phyloP scores from a whole-genome alignment of 176 grass and related monocot genomes.

The Musa beccarii region DNA sequence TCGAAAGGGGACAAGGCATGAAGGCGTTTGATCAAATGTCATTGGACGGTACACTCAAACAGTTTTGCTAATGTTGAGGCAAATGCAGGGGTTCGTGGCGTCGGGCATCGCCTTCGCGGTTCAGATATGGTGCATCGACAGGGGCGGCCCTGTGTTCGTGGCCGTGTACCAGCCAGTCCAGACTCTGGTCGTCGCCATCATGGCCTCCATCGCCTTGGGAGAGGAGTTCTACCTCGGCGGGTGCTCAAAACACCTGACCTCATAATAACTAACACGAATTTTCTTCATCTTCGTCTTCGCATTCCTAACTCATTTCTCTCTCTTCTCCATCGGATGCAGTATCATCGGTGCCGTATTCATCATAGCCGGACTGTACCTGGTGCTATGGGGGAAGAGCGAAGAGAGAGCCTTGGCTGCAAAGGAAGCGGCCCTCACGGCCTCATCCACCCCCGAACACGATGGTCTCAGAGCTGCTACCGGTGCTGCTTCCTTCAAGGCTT shows the following conservation, averaged over 20 bases:
- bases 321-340: conserved; percentile 8
- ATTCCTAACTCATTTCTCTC: no score
- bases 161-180: conserved; percentile 97
- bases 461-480: not conserved
- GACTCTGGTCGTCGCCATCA: conserved; percentile 89
- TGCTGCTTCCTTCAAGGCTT: conserved; percentile 24
- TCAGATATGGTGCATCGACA: conserved; percentile 98
- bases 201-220: conserved; percentile 65
- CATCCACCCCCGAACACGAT: conserved; percentile 14
- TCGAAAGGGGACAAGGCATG: no score
- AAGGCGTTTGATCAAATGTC: not conserved
- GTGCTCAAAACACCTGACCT: conserved; percentile 3
- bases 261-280: no score
- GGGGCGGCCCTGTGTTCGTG: conserved; percentile 88
- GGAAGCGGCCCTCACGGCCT: conserved; percentile 19
- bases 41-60: not conserved
- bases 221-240: conserved; percentile 91
- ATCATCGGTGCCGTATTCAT: conserved; percentile 81
- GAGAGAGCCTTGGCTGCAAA: conserved; percentile 45
- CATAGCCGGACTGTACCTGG: conserved; percentile 76
- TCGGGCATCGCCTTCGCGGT: conserved; percentile 92
- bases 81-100: conserved; percentile 86
- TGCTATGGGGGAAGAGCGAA: conserved; percentile 87
- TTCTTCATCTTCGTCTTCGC: not conserved
- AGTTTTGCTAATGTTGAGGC: not conserved